These are phyloP conservation scores for Trichoderma afroharzianum DNA, from an alignment of 2,329 filamentous ascomycete genomes.

Conservation along the genomic window DNA sequence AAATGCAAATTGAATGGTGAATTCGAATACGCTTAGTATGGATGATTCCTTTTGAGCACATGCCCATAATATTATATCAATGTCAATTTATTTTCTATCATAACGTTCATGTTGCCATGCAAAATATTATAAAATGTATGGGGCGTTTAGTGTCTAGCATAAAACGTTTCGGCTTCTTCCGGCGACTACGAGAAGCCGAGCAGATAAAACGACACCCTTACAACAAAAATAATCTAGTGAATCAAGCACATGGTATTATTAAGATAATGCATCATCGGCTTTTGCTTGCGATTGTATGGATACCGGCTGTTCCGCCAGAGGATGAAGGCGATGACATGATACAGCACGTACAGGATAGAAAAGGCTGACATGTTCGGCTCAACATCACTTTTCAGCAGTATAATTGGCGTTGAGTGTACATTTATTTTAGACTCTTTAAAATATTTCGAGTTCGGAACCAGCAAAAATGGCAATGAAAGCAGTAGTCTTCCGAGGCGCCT, in stretches of 20 bases:
- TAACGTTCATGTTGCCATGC: background rate
- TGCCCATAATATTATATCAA: background rate
- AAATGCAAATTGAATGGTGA: background rate
- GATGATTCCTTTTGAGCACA: background rate
- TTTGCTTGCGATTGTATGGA: background rate
- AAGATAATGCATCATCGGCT: background rate
- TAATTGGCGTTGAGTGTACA: background rate
- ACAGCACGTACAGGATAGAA: background rate
- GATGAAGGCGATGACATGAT: background rate
- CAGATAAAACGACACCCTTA: background rate
- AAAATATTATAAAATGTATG: background rate
- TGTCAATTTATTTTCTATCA: background rate
- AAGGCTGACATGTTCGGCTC: background rate
- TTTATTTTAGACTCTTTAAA: background rate
- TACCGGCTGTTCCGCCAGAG: background rate
- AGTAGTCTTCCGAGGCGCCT: background rate
- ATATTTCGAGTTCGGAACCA: background rate
- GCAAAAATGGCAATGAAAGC: conserved; percentile 1
- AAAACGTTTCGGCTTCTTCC: background rate
- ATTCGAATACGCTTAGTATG: background rate
- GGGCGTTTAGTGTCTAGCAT: background rate
- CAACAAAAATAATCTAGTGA: background rate
- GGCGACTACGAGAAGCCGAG: background rate
- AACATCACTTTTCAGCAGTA: background rate
- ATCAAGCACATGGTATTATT: background rate